These are phyloP conservation scores for Mucuna pruriens DNA, from an alignment of 306 rosid genomes.

Conservation along the genomic window DNA sequence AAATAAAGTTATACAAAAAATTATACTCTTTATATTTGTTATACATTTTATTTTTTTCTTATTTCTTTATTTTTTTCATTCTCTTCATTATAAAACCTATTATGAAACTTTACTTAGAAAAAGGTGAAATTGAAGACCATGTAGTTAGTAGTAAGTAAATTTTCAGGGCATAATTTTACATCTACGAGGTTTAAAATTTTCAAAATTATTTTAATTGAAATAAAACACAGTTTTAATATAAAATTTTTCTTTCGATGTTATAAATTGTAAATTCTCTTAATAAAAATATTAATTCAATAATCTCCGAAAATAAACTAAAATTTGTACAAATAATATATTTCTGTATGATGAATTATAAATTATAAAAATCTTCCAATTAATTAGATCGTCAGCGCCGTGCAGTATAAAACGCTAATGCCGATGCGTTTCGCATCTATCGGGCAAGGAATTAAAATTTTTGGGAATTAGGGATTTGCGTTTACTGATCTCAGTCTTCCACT, in stretches of 20 bases:
- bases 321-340: not conserved
- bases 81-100: too few relatives aligned
- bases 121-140: too few relatives aligned
- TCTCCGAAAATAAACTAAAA: not conserved
- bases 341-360: not conserved
- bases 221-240: not conserved
- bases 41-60: too few relatives aligned
- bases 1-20: too few relatives aligned
- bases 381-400: conserved; percentile 18
- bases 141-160: too few relatives aligned
- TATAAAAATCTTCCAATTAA: not conserved
- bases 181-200: not conserved
- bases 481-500: not conserved
- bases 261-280: not conserved
- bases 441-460: not conserved
- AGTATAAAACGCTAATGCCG: conserved; percentile 30
- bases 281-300: not conserved
- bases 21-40: too few relatives aligned
- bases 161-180: not conserved
- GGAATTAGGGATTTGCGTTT: conserved; percentile 42
- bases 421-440: not conserved
- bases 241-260: not conserved
- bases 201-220: not conserved
- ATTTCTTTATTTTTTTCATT: too few relatives aligned
- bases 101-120: too few relatives aligned